Base-by-base conservation (phyloP, 306 rosid species). In the Delonix regia region DNA sequence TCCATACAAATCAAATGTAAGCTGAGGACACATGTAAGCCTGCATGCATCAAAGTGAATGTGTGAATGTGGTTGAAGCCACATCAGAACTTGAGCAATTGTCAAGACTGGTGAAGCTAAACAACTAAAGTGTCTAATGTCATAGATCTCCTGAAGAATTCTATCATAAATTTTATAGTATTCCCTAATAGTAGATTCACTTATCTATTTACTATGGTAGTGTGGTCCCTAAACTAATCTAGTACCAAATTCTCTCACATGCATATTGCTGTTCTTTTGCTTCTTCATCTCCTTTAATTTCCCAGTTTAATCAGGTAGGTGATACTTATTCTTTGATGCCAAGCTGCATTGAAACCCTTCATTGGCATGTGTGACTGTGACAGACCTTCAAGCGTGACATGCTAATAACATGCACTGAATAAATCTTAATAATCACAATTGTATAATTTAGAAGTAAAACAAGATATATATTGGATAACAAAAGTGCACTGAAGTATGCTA, bases 321-420 rank as follows among this genome's bases (percentile, higher is more conserved):
- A 51, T 53, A 25, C 39, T 60, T 62, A 47, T 22, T 69, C 63
- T 11, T 24, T 56, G 34, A 3, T 13, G 63, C 34, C 61, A 56
- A 56, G 63, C 25, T 30, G 25, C 16, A 34, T 19, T 56, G 70
- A 69, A 59, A 2, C 28, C 2, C 65, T 61, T 38, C 51, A 38
- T 22, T 39, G 60, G 60, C 52, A 78, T 19, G 59, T 64, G 71
- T 55, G 73, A 59, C 53, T 64, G 55, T 65, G 76, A 67, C 41
- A 74, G 78, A 64, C 51, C 76, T 44, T 55, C 56, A 72, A 28
- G 69, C 38, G 53, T 65, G 42, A 30, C 45, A 63, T 71, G 51
- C 59, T 14, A 61, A 36, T 38, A 44, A 63, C 34, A 9, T 21
- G 49, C 38, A 52, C 22, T 39, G 33, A 69, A 69, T 45, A 41